A percentile compares a stretch with the other conserved stretches of the same genome.
phyloP scores from a whole-genome alignment of 2,329 filamentous ascomycete species.

The Mycosphaerella arachidis region DNA sequence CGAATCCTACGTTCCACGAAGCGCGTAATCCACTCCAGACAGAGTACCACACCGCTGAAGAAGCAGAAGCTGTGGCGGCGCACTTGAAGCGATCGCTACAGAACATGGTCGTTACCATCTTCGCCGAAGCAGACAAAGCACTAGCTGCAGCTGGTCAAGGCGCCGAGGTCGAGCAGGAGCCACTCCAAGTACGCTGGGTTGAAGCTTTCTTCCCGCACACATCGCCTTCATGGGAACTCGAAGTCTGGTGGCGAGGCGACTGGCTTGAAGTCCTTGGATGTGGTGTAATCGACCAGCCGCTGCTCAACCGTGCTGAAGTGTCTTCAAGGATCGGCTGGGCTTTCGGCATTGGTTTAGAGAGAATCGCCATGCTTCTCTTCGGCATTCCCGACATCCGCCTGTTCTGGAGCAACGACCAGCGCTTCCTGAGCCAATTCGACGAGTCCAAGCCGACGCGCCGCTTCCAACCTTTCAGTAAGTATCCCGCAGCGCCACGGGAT shows the following conservation, averaged over 20 bases:
- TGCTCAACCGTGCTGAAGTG: constrained; percentile 72
- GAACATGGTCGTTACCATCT: constrained; percentile 83
- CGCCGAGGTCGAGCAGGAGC: constrained; percentile 51
- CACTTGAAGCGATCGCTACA: constrained; percentile 90
- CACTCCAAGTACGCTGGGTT: constrained; percentile 84
- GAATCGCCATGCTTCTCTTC: constrained; percentile 96
- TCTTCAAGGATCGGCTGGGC: constrained; percentile 82
- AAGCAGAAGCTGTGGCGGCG: constrained; percentile 74
- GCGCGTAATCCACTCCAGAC: constrained; percentile 79
- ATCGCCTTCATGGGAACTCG: constrained; percentile 89
- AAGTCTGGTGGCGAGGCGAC: constrained; percentile 88
- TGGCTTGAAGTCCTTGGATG: constrained; percentile 97
- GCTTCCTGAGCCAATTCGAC: constrained; percentile 81
- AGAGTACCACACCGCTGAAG: constrained; percentile 64
- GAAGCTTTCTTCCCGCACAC: constrained; percentile 98
- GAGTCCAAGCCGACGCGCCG: constrained; percentile 49
- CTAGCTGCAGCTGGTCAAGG: constrained; percentile 43
- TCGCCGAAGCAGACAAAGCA: constrained; percentile 69
- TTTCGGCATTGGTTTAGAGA: constrained; percentile 88
- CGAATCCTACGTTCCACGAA: constrained; percentile 70
- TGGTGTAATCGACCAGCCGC: constrained; percentile 78
- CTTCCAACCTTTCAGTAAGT: constrained; percentile 85
- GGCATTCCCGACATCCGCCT: constrained; percentile 92
- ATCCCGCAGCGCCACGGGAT: constrained; percentile 85
- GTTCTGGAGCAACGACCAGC: constrained; percentile 83